These are phyloP conservation scores for Fusarium sp. DNA, from an alignment of 2,329 filamentous ascomycete species.

Conservation along the genomic window DNA sequence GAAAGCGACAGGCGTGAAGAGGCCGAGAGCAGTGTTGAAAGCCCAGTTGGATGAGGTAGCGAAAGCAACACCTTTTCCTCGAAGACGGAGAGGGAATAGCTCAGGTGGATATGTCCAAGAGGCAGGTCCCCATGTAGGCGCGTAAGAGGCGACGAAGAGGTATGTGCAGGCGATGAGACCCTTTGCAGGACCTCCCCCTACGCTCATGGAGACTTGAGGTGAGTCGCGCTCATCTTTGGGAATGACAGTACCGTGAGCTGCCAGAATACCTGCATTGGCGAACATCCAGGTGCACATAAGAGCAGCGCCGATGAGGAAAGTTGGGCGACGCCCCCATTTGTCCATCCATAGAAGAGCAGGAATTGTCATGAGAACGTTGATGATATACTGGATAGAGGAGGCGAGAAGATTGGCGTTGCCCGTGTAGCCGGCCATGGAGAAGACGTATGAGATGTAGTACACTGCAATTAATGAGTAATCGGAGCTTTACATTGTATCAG, in stretches of 20 bases:
- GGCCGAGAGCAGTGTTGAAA: constrained; percentile 57
- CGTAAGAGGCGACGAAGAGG: constrained; percentile 67
- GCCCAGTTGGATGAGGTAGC: constrained; percentile 60
- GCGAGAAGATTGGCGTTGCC: constrained; percentile 65
- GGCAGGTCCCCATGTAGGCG: constrained; percentile 61
- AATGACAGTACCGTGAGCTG: constrained; percentile 57
- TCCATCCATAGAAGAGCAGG: constrained; percentile 82
- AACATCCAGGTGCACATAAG: constrained; percentile 74
- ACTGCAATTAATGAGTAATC: constrained; percentile 45
- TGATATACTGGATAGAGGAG: constrained; percentile 71
- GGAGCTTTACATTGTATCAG: rapidly evolving
- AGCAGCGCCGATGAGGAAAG: constrained; percentile 73
- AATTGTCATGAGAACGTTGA: constrained; percentile 84
- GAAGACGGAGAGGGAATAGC: constrained; percentile 59
- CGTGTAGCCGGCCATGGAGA: constrained; percentile 55
- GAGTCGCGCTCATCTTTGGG: constrained; percentile 62
- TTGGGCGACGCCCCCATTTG: constrained; percentile 77
- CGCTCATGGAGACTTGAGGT: constrained; percentile 61
- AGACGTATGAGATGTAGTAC: constrained; percentile 70
- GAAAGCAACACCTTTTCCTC: constrained; percentile 65
- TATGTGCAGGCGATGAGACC: constrained; percentile 76
- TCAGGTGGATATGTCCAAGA: constrained; percentile 71
- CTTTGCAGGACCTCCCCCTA: constrained; percentile 61
- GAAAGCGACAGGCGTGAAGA: constrained; percentile 47
- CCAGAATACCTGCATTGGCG: constrained; percentile 65